Base-by-base conservation (phyloP, 257 asterid genomes). In the Coffea canephora region DNA sequence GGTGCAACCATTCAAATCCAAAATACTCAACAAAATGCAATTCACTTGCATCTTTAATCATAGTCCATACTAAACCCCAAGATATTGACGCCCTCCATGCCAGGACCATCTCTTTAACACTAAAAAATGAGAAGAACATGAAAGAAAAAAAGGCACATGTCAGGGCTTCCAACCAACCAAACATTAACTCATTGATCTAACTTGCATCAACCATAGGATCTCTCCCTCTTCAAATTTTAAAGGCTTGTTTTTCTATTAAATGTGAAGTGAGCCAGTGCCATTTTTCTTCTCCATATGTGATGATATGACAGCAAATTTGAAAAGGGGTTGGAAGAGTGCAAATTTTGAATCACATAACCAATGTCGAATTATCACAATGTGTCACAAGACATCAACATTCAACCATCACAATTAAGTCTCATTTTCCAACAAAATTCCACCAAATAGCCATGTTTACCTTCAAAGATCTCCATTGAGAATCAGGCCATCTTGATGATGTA, bases 401-500 rank as follows among this genome's bases (percentile, higher is more conserved):
- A 55, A 19, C 55, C 34, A 10, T n/a, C 14, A 4, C n/a, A 55
- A 31, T 50, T 25, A 65, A 2, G 69, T 27, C 11, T 25, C 16
- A 27, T n/a, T 65, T 0, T 41, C 11, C 8, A 0, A 62, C 10
- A n/a, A 62, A 62, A 62, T 57, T 57, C 65, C 54, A 59, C 21
- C 48, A 66, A 10, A 69, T 41, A 69, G 50, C 71, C 46, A 71
- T 49, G 82, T n/a, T 83, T 86, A 94, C 98, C 99, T 91, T 96
- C 77, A 92, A 88, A 77, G 92, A 90, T 88, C 99, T 92, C 99
- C 99, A 96, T 69, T 90, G 91, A 25, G 99, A 96, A 90, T 91
- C 92, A 73, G 95, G 91, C 98, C 99, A 96, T 78, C 92, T 79
- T 36, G 95, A 91, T 31, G 94, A 82, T 66, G 87, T 80, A 75